These are phyloP conservation scores for Vicia sativa DNA, from an alignment of 306 rosid genomes.

Conservation along the genomic window DNA sequence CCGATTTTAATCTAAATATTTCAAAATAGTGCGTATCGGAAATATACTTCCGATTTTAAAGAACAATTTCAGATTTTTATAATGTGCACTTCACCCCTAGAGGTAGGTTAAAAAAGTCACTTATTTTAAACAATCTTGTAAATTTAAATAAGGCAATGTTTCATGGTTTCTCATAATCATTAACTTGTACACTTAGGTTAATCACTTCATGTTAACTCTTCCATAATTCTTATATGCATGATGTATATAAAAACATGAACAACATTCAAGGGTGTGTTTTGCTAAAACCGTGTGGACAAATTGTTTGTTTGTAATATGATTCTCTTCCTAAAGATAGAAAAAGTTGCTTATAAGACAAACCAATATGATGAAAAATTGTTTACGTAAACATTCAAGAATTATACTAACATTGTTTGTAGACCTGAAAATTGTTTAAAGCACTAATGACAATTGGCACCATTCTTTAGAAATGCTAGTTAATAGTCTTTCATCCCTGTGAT, in stretches of 20 bases:
- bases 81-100: no score
- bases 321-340: neutral
- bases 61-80: no score
- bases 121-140: constrained; percentile 30
- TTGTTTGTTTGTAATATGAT: neutral
- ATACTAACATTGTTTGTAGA: no score
- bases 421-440: neutral
- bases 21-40: no score
- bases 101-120: no score
- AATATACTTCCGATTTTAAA: no score
- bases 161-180: no score
- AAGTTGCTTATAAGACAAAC: neutral
- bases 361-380: neutral
- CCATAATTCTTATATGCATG: no score
- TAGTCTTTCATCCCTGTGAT: no score
- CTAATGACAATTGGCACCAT: neutral
- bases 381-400: neutral
- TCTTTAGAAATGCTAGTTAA: neutral
- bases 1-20: no score
- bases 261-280: neutral
- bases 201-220: no score
- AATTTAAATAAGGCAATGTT: neutral
- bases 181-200: no score
- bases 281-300: neutral
- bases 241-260: neutral